These are phyloP conservation scores for Ceratocystis huliohia DNA, from an alignment of 2,329 filamentous ascomycete genomes.

Conservation along the genomic window DNA sequence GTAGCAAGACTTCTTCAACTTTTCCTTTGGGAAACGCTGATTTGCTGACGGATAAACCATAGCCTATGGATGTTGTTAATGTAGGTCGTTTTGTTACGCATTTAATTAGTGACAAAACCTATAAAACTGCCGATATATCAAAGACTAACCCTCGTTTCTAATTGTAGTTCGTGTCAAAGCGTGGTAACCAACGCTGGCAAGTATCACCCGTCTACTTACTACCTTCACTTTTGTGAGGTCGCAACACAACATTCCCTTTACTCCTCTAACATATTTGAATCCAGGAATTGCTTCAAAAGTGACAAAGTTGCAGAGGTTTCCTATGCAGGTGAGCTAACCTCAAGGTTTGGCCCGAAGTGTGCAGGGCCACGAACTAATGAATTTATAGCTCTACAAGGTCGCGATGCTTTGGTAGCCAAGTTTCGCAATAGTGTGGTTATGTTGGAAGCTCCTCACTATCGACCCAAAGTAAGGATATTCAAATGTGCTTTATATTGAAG, in stretches of 20 bases:
- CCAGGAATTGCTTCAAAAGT: conserved; percentile 66
- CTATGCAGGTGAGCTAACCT: conserved; percentile 66
- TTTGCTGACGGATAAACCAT: not conserved
- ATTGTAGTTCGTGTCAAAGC: conserved; percentile 53
- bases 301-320: conserved; percentile 82
- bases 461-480: conserved; percentile 55
- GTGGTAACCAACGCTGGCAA: conserved; percentile 59
- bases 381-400: conserved; percentile 68
- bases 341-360: fast-evolving
- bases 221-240: not conserved
- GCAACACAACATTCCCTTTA: not conserved
- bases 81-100: conserved; percentile 32
- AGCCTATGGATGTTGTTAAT: conserved; percentile 62
- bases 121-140: not conserved
- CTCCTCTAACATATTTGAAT: conserved; percentile 5
- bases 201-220: conserved; percentile 19
- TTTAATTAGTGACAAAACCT: too few species aligned
- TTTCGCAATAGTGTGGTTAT: conserved; percentile 96
- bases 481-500: not conserved
- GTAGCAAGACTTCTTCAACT: conserved; percentile 25
- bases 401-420: conserved; percentile 81
- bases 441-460: conserved; percentile 68
- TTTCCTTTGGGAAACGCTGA: not conserved
- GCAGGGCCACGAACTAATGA: conserved; percentile 12
- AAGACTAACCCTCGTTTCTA: not conserved